These are phyloP conservation scores for Aureobasidium sp. DNA, from an alignment of 2,329 filamentous ascomycete species.

Conservation along the genomic window DNA sequence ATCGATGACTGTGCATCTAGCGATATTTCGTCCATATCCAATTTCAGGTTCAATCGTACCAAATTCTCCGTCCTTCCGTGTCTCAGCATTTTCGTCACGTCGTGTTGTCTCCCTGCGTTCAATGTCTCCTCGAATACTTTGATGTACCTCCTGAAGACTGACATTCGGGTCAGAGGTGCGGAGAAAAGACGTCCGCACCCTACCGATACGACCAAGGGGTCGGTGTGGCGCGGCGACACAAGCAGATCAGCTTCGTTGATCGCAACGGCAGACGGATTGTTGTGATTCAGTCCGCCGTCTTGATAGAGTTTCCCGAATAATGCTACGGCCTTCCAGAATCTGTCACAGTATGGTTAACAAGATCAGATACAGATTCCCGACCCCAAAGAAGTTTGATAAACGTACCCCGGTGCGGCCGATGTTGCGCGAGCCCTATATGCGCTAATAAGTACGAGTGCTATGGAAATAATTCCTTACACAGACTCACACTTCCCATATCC, in stretches of 20 bases:
- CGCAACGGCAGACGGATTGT: neutral
- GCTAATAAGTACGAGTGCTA: neutral
- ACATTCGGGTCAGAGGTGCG: neutral
- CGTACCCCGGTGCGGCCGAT: neutral
- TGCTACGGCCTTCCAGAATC: neutral
- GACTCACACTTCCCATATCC: neutral
- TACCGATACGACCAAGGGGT: neutral
- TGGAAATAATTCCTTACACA: neutral
- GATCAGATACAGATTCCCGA: too few species aligned
- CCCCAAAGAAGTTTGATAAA: neutral
- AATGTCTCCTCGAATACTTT: neutral
- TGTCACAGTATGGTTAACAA: neutral
- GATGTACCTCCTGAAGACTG: neutral
- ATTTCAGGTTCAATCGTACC: neutral
- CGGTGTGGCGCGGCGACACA: neutral
- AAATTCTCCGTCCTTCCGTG: neutral
- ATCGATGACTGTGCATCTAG: neutral
- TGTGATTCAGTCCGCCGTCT: neutral
- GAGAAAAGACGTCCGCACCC: neutral
- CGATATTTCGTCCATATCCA: neutral
- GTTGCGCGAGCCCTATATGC: neutral
- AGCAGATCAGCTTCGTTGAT: neutral
- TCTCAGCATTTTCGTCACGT: neutral
- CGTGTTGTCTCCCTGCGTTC: neutral
- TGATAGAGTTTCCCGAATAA: neutral